Evolutionary conservation across 495 filamentous ascomycete species (phyloP), one percentile per base, ranked within the genome.

Genomic region (Sordaria brevicollis): DNA sequence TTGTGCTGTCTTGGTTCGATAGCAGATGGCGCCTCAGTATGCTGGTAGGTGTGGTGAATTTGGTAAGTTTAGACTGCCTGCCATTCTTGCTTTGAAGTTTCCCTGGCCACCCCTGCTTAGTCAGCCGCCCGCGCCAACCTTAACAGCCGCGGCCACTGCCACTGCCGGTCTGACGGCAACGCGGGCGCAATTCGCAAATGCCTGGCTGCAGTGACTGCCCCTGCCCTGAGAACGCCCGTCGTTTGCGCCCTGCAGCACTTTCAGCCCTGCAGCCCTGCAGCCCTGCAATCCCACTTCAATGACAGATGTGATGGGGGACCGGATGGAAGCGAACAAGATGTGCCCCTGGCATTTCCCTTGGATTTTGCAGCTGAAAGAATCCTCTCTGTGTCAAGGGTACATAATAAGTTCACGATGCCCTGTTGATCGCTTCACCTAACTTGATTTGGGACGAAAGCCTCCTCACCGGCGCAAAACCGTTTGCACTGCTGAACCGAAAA

Each of bases 31-130:
- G 49, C 49, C 33, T 62, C 49, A 31, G 49, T n/a, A n/a, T n/a
- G n/a, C n/a, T n/a, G n/a, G n/a, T 66, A 74, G 54, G 70, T 65
- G 74, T 67, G 77, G 72, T 77, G 77, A 73, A 75, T 74, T 73
- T 74, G 76, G 77, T 71, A 79, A 79, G 77, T 76, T 76, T 67
- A 41, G 38, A 65, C 67, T 62, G 68, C 36, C n/a, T 65, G 70
- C 49, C 69, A 71, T 68, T 65, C 43, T 34, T 62, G 35, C 71
- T 71, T 77, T 71, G 75, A 78, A 71, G 72, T 76, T 65, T 49
- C 36, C 19, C 19, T 34, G 65, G 25, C 49, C 49, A 31, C 49
- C 49, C 33, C 41, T 35, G 76, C 74, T 79, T 74, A 77, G 77
- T 76, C 75, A 79, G 67, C 73, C 29, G 17, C 9, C n/a, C 38